Conservation (phyloP, 1,284 basidiomycete genomes). For the Cryptococcus hybrid region DNA sequence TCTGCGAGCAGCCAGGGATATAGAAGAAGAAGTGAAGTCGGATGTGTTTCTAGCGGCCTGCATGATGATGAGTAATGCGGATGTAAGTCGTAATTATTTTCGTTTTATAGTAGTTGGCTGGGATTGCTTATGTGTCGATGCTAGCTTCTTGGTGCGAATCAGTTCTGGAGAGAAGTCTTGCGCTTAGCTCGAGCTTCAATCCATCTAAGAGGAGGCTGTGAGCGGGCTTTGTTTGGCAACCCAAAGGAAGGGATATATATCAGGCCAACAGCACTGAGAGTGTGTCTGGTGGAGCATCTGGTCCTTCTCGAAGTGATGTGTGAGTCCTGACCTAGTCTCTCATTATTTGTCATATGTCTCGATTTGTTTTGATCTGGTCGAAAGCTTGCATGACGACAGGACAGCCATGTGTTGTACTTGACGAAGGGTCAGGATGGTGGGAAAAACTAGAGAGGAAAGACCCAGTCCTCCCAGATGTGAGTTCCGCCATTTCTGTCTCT, state of each 20-base stretch:
- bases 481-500: not conserved
- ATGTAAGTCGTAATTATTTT: constrained; percentile 17
- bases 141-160: constrained; percentile 31
- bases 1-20: constrained; percentile 23
- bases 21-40: constrained; percentile 22
- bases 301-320: constrained; percentile 31
- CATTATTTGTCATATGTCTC: not conserved
- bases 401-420: constrained; percentile 17
- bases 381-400: constrained; percentile 25
- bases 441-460: constrained; percentile 21
- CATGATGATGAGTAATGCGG: constrained; percentile 26
- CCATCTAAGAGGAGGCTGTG: constrained; percentile 30
- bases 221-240: constrained; percentile 26
- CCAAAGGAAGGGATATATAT: not conserved
- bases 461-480: constrained; percentile 5
- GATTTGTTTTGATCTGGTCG: not conserved
- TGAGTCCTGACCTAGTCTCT: constrained; percentile 10
- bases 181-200: constrained; percentile 26
- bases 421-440: constrained; percentile 30
- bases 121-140: not conserved
- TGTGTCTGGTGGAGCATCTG: constrained; percentile 31
- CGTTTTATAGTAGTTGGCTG: no score
- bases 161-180: constrained; percentile 33
- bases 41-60: constrained; percentile 33
- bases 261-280: constrained; percentile 9